Evolutionary conservation across 352 stramenopile species (phyloP).

Genomic region (Phytophthora cactorum): DNA sequence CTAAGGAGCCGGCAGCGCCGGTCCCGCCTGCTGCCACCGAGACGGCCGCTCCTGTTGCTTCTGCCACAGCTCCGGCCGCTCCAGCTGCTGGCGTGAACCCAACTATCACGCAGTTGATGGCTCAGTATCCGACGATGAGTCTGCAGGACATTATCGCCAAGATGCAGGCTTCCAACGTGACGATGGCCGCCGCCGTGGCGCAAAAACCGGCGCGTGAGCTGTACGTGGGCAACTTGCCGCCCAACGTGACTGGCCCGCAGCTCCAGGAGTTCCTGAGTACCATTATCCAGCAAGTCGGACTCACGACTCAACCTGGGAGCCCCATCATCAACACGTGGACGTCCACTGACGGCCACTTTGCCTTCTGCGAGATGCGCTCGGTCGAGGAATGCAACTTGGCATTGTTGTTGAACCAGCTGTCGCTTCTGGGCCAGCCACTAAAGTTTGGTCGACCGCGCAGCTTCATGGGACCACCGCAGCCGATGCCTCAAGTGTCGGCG

Average conservation of each 20-base stretch:
- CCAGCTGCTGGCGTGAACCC: slow-evolving; percentile 55
- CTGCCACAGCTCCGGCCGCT: slow-evolving; percentile 19
- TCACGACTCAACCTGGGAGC: slow-evolving; percentile 78
- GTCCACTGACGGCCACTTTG: slow-evolving; percentile 86
- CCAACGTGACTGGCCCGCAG: slow-evolving; percentile 81
- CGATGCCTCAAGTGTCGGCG: slow-evolving; percentile 67
- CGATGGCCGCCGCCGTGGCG: slow-evolving; percentile 71
- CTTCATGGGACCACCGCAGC: slow-evolving; percentile 85
- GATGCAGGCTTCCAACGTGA: slow-evolving; percentile 85
- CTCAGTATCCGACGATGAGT: slow-evolving; percentile 88
- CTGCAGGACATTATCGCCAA: slow-evolving; percentile 90
- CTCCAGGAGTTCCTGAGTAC: slow-evolving; percentile 88
- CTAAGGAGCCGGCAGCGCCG: slow-evolving; percentile 62
- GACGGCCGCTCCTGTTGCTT: slow-evolving; percentile 4
- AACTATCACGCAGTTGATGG: slow-evolving; percentile 90
- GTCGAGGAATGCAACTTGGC: slow-evolving; percentile 89
- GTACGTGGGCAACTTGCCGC: slow-evolving; percentile 88
- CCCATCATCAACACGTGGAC: slow-evolving; percentile 89
- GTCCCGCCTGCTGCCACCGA: slow-evolving; percentile 32
- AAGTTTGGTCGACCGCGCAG: slow-evolving; percentile 88
- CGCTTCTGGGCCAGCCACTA: slow-evolving; percentile 77
- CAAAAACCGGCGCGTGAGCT: slow-evolving; percentile 85
- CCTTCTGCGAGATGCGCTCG: slow-evolving; percentile 89
- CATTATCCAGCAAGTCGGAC: slow-evolving; percentile 88
- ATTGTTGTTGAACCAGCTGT: slow-evolving; percentile 82